Percentiles rank a stretch among this genome's conserved stretches.
These are phyloP conservation scores for Serendipita vermifera DNA, from an alignment of 768 basidiomycete species.

Conservation along the genomic window DNA sequence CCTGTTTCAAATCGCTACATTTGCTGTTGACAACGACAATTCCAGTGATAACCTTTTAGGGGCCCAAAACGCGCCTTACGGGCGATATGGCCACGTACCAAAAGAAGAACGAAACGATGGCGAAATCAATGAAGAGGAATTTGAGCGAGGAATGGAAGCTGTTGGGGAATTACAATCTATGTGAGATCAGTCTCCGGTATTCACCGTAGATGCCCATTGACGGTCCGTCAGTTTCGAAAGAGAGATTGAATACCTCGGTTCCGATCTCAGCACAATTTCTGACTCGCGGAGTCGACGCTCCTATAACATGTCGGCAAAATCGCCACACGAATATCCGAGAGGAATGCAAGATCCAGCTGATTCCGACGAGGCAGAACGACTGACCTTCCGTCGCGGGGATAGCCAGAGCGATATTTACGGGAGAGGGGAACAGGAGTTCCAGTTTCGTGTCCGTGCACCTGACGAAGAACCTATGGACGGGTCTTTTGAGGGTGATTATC, in stretches of 20 bases:
- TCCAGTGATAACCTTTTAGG: slow-evolving; percentile 55
- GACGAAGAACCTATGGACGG: too few species aligned
- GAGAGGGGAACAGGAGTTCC: background rate
- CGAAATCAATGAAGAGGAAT: slow-evolving; percentile 58
- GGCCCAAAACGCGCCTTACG: slow-evolving; percentile 56
- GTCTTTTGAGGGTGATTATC: too few species aligned
- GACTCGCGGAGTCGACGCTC: background rate
- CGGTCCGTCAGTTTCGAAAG: background rate
- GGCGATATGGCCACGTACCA: slow-evolving; percentile 16
- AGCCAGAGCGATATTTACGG: background rate
- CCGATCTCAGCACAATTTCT: background rate
- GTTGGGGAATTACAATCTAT: slow-evolving; percentile 47
- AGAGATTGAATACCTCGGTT: background rate
- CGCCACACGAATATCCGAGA: background rate
- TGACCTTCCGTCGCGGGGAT: background rate
- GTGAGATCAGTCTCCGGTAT: slow-evolving; percentile 36
- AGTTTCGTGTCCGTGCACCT: too few species aligned
- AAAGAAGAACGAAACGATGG: slow-evolving; percentile 9
- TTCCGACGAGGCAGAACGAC: background rate
- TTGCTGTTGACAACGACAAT: background rate
- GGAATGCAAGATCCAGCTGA: background rate
- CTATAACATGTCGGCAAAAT: background rate
- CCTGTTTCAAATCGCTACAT: slow-evolving; percentile 34
- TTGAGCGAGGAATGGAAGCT: slow-evolving; percentile 46
- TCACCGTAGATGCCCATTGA: background rate